These are phyloP conservation scores for Echinosophora koreensis DNA, from an alignment of 306 rosid species.

Conservation along the genomic window DNA sequence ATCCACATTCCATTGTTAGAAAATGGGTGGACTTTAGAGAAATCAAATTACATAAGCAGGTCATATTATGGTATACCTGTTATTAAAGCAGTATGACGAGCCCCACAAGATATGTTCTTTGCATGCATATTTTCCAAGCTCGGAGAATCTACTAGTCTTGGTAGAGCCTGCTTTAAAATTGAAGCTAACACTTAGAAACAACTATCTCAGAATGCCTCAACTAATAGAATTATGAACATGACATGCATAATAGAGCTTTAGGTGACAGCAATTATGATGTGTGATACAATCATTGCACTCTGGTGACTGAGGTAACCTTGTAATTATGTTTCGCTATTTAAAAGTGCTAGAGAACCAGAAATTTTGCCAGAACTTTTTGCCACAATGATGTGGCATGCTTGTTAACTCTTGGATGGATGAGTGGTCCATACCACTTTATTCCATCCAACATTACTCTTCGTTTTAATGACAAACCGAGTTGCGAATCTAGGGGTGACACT, in stretches of 20 bases:
- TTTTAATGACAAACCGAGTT: constrained; percentile 1
- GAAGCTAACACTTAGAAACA: constrained; percentile 25
- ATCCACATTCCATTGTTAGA: background rate
- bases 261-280: background rate
- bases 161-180: constrained; percentile 69
- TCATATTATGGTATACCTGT: constrained; percentile 62
- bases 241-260: background rate
- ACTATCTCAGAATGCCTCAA: constrained; percentile 34
- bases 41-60: constrained; percentile 5
- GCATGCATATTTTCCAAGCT: constrained; percentile 77
- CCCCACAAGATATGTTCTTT: constrained; percentile 88
- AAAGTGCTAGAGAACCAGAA: too few relatives aligned
- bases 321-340: background rate
- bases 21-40: background rate
- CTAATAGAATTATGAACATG: constrained; percentile 13
- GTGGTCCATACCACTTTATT: too few relatives aligned
- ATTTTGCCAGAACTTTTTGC: too few relatives aligned
- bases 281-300: background rate
- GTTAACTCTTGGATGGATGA: too few relatives aligned
- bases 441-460: background rate
- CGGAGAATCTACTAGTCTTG: constrained; percentile 82
- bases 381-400: too few relatives aligned
- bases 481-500: background rate
- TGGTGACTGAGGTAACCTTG: background rate
- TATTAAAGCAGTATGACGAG: constrained; percentile 87